These are phyloP conservation scores for Metschnikowia picachoensis DNA, from an alignment of 805 yeast genomes.

Conservation along the genomic window DNA sequence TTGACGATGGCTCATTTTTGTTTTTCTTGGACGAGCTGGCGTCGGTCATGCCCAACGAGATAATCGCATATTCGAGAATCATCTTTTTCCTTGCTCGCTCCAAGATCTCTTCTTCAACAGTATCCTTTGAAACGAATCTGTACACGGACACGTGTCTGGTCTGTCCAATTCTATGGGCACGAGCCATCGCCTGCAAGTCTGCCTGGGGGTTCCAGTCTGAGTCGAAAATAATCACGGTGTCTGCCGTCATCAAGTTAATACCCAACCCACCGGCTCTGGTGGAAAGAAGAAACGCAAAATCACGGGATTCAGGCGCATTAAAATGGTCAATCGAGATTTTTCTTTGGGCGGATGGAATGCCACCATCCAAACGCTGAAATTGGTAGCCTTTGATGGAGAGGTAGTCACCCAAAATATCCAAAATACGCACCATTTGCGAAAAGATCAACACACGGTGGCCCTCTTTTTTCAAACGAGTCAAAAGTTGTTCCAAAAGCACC, in stretches of 20 bases:
- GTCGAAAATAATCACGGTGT: conserved; percentile 95
- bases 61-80: conserved; percentile 97
- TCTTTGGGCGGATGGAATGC: conserved; percentile 90
- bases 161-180: conserved; percentile 99
- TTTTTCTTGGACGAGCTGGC: conserved; percentile 46
- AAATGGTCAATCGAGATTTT: conserved; percentile 94
- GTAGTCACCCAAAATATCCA: conserved; percentile 93
- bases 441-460: conserved; percentile 95
- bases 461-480: conserved; percentile 80
- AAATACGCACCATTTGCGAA: conserved; percentile 95
- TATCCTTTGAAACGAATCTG: conserved; percentile 95
- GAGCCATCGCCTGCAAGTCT: conserved; percentile 98
- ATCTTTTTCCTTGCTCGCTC: conserved; percentile 97
- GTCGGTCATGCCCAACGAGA: conserved; percentile 92
- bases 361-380: conserved; percentile 95
- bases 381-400: conserved; percentile 79
- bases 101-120: conserved; percentile 95
- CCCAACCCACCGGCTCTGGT: conserved; percentile 99
- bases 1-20: conserved; percentile 71
- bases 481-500: conserved; percentile 89
- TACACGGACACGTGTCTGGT: conserved; percentile 97
- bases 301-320: conserved; percentile 89
- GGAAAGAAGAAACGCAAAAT: conserved; percentile 82
- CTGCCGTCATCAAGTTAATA: conserved; percentile 98
- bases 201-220: conserved; percentile 99